phyloP scores from a whole-genome alignment of 2,329 filamentous ascomycete genomes.

The Exophiala bonariae region DNA sequence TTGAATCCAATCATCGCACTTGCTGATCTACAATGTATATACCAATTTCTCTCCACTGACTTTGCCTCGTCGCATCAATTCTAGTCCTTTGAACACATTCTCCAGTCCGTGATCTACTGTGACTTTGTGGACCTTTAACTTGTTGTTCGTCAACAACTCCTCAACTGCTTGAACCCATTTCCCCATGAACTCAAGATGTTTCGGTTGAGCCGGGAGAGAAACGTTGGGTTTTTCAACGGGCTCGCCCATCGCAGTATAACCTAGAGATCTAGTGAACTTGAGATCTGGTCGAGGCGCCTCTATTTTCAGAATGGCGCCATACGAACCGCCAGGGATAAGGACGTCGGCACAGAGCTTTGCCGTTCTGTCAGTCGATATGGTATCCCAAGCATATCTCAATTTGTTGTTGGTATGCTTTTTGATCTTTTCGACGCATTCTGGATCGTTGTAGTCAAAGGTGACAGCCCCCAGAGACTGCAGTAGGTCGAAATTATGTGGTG shows the following conservation, averaged over 20 bases:
- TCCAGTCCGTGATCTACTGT: slow-evolving; percentile 43
- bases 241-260: slow-evolving; percentile 35
- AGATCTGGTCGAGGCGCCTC: slow-evolving; percentile 34
- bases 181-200: slow-evolving; percentile 43
- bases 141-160: slow-evolving; percentile 41
- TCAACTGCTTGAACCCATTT: slow-evolving; percentile 42
- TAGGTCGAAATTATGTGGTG: slow-evolving; percentile 44
- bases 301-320: slow-evolving; percentile 30
- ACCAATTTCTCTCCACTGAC: slow-evolving; percentile 51
- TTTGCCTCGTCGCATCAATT: slow-evolving; percentile 44
- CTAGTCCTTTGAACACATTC: slow-evolving; percentile 45
- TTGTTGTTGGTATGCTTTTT: slow-evolving; percentile 35
- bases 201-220: slow-evolving; percentile 20
- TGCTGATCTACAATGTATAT: slow-evolving; percentile 45
- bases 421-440: slow-evolving; percentile 33
- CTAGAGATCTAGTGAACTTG: slow-evolving; percentile 31
- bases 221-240: slow-evolving; percentile 20
- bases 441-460: slow-evolving; percentile 46
- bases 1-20: too few species aligned
- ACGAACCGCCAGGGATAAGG: slow-evolving; percentile 33
- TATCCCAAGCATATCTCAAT: slow-evolving; percentile 38
- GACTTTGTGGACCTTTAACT: slow-evolving; percentile 44
- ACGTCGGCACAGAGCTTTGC: slow-evolving; percentile 34
- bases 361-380: slow-evolving; percentile 31
- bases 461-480: slow-evolving; percentile 45